Evolutionary conservation across 768 basidiomycete species (phyloP).

Genomic region (Collybia mongolica): DNA sequence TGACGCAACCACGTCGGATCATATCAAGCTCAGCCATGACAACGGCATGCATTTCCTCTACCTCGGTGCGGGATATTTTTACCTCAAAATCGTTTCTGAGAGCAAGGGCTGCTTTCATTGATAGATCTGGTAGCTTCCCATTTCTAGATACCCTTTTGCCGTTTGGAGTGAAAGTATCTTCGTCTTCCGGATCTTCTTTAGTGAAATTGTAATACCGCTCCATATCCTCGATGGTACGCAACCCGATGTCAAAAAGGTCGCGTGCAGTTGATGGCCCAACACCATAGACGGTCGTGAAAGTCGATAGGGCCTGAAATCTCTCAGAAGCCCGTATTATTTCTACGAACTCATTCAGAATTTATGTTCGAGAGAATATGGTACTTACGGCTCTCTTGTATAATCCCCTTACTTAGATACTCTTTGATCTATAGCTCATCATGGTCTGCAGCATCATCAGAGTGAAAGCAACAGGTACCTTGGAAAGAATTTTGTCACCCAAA

Average conservation of each 20-base stretch:
- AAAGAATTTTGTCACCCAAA: constrained; percentile 48
- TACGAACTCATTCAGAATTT: constrained; percentile 19
- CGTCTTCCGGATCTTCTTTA: constrained; percentile 12
- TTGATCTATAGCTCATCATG: constrained; percentile 44
- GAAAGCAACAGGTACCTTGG: constrained; percentile 38
- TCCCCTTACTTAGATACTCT: constrained; percentile 56
- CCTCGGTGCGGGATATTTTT: constrained; percentile 69
- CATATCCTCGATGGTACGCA: constrained; percentile 70
- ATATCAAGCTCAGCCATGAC: constrained; percentile 66
- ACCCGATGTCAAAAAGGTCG: constrained; percentile 58
- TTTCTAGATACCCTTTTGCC: constrained; percentile 17
- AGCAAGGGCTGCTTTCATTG: constrained; percentile 58
- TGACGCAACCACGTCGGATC: constrained; percentile 65
- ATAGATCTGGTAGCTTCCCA: constrained; percentile 26
- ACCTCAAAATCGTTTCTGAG: constrained; percentile 55
- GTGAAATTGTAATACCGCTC: constrained; percentile 60
- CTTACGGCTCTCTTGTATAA: constrained; percentile 60
- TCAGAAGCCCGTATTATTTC: constrained; percentile 44
- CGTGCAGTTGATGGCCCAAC: constrained; percentile 74
- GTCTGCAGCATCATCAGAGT: not conserved
- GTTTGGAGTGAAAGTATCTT: constrained; percentile 31
- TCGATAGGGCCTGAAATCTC: constrained; percentile 55
- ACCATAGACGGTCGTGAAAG: constrained; percentile 66
- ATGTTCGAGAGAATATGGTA: constrained; percentile 6
- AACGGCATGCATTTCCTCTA: constrained; percentile 69